Conservation (phyloP, 108 stramenopile genomes). For the Chaetoceros tenuissimus region DNA sequence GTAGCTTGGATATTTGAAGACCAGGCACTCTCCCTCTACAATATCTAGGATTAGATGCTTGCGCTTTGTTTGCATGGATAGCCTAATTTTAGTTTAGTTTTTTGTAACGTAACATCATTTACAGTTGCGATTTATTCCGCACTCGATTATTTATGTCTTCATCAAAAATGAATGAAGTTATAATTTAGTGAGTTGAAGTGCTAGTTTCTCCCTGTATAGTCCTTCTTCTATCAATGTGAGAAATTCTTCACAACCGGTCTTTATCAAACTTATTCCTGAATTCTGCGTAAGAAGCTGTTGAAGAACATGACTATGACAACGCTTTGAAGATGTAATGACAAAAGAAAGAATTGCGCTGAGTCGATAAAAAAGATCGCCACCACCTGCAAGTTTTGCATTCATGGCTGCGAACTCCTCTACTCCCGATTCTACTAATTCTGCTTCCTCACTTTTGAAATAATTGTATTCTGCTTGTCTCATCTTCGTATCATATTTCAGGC, state of each 20-base stretch:
- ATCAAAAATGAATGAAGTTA: no score
- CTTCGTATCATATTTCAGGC: slow-evolving; percentile 59
- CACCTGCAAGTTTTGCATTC: slow-evolving; percentile 63
- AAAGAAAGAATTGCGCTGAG: slow-evolving; percentile 58
- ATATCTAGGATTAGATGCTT: no score
- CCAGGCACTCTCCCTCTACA: no score
- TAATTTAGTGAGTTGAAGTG: no score
- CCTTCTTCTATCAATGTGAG: slow-evolving; percentile 11
- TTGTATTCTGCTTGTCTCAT: slow-evolving; percentile 64
- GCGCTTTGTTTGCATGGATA: no score
- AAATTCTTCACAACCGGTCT: slow-evolving; percentile 30
- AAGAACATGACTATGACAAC: slow-evolving; percentile 54
- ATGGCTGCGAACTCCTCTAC: slow-evolving; percentile 42
- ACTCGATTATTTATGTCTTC: no score
- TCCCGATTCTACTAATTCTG: slow-evolving; percentile 34
- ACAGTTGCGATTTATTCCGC: no score
- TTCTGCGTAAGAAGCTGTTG: slow-evolving; percentile 45
- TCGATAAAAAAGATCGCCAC: slow-evolving; percentile 72
- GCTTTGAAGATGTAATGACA: slow-evolving; percentile 48
- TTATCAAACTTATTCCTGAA: slow-evolving; percentile 51
- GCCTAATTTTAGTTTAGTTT: no score
- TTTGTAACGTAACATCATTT: no score
- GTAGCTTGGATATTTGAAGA: no score
- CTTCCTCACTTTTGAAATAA: slow-evolving; percentile 49
- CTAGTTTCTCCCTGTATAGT: background rate